A percentile compares a stretch with the other conserved stretches of the same genome.
phyloP scores from a whole-genome alignment of 768 basidiomycete species.

The Russula vinacea region DNA sequence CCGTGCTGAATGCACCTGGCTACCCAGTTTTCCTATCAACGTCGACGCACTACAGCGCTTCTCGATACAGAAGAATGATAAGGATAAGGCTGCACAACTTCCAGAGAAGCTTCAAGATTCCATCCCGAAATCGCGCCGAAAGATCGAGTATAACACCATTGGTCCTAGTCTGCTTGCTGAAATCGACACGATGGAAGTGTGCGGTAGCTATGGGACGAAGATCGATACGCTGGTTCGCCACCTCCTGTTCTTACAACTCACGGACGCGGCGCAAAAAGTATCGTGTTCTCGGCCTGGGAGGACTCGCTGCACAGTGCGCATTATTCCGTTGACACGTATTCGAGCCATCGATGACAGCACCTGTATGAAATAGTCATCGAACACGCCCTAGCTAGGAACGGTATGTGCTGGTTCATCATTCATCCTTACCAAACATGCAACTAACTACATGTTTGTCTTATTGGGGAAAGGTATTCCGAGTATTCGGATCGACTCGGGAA shows the following conservation, averaged over 20 bases:
- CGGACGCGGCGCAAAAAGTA: slow-evolving; percentile 73
- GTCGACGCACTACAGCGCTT: slow-evolving; percentile 59
- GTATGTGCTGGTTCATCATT: slow-evolving; percentile 34
- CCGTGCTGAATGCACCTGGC: slow-evolving; percentile 22
- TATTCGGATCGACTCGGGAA: slow-evolving; percentile 68
- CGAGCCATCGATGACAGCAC: slow-evolving; percentile 11
- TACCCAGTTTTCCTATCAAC: slow-evolving; percentile 52
- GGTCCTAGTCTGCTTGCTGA: slow-evolving; percentile 48
- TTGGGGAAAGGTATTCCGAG: slow-evolving; percentile 53
- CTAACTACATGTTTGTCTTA: slow-evolving; percentile 20
- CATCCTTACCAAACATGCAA: background rate
- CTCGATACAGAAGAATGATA: slow-evolving; percentile 41
- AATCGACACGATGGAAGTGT: slow-evolving; percentile 59
- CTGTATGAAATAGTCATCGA: slow-evolving; percentile 56
- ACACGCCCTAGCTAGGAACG: slow-evolving; percentile 62
- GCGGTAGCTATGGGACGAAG: slow-evolving; percentile 74
- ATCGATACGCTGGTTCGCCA: slow-evolving; percentile 75
- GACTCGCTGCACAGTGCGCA: slow-evolving; percentile 75
- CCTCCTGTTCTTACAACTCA: slow-evolving; percentile 59
- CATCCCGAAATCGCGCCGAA: slow-evolving; percentile 54
- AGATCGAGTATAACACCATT: slow-evolving; percentile 62
- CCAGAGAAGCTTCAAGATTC: slow-evolving; percentile 41
- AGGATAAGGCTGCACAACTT: slow-evolving; percentile 34
- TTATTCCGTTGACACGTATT: slow-evolving; percentile 13
- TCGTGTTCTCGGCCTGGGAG: slow-evolving; percentile 89